These are phyloP conservation scores for Epithele typhae DNA, from an alignment of 768 basidiomycete genomes.

Conservation along the genomic window DNA sequence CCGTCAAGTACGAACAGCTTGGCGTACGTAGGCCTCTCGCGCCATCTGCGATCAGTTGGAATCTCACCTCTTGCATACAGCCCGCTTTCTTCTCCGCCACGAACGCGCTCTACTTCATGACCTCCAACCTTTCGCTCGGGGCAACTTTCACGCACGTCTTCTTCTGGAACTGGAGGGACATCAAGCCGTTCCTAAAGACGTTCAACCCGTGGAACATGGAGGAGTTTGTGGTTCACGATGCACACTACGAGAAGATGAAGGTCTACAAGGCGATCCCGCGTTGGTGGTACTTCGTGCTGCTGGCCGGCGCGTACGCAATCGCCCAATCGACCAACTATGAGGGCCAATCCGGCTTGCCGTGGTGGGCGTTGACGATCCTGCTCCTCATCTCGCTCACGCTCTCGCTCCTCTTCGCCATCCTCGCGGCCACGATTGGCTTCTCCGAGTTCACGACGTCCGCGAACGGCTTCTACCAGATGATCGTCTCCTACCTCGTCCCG, in stretches of 20 bases:
- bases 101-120: conserved; percentile 31
- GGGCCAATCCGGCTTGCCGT: conserved; percentile 51
- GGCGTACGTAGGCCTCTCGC: conserved; percentile 28
- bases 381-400: conserved; percentile 49
- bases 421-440: conserved; percentile 30
- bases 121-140: conserved; percentile 31
- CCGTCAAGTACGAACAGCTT: conserved; percentile 23
- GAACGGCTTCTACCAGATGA: conserved; percentile 27
- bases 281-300: conserved; percentile 48
- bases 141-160: conserved; percentile 31
- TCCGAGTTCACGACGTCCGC: conserved; percentile 23
- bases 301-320: conserved; percentile 42
- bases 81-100: conserved; percentile 35
- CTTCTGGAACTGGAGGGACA: conserved; percentile 34
- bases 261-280: conserved; percentile 39
- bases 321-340: conserved; percentile 46
- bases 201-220: conserved; percentile 32
- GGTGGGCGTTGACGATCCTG: conserved; percentile 47
- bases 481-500: conserved; percentile 26
- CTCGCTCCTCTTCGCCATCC: conserved; percentile 56
- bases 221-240: conserved; percentile 28
- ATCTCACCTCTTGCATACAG: neutral
- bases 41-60: conserved; percentile 26
- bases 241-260: conserved; percentile 57
- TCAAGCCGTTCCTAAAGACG: conserved; percentile 30